Percentiles rank a stretch among this genome's conserved stretches.
Evolutionary conservation across 2,329 filamentous ascomycete species (phyloP).

Genomic region (Aulographum hederae): DNA sequence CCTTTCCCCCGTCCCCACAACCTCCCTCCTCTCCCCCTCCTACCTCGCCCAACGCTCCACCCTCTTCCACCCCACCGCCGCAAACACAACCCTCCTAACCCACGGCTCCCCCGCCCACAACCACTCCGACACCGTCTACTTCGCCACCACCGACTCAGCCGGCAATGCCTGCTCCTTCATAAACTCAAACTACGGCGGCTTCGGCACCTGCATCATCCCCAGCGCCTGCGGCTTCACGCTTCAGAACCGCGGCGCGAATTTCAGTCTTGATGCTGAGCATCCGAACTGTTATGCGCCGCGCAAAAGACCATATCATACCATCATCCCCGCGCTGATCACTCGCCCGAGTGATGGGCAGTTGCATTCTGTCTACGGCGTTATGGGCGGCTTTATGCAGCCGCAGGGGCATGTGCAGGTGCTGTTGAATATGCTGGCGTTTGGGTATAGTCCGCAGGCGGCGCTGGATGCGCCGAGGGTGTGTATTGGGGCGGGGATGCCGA

Average conservation of each 20-base stretch:
- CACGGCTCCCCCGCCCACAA: constrained; percentile 74
- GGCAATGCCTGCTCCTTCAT: constrained; percentile 95
- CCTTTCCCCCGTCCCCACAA: constrained; percentile 47
- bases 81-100: constrained; percentile 29
- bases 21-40: constrained; percentile 47
- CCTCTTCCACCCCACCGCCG: constrained; percentile 38
- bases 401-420: constrained; percentile 91
- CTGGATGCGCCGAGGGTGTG: constrained; percentile 85
- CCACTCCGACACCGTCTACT: constrained; percentile 88
- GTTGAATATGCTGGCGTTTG: constrained; percentile 72
- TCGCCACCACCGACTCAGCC: constrained; percentile 59
- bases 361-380: constrained; percentile 81
- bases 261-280: constrained; percentile 51
- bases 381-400: constrained; percentile 98
- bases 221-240: constrained; percentile 77
- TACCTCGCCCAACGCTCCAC: constrained; percentile 58
- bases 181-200: constrained; percentile 82
- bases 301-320: constrained; percentile 92
- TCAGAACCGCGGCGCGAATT: constrained; percentile 84
- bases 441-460: constrained; percentile 67
- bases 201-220: constrained; percentile 77
- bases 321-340: constrained; percentile 84
- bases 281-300: constrained; percentile 65
- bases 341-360: constrained; percentile 54
- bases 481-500: constrained; percentile 56